Conservation (phyloP, 345 rosid genomes). For the Syzygium jambos region DNA sequence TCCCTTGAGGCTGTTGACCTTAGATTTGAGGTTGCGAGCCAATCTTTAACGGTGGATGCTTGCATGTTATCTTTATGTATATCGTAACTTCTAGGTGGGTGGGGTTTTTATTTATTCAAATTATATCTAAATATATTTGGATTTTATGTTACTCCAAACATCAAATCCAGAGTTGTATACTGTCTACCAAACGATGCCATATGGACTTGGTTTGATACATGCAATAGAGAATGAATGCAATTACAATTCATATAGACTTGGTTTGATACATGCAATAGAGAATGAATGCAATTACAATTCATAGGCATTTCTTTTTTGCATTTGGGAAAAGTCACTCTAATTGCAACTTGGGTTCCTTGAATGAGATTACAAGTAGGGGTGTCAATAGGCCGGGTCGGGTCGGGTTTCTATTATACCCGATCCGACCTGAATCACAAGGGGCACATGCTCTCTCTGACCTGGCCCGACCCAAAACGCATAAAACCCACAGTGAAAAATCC, state of each 20-base stretch:
- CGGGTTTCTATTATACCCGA: no score
- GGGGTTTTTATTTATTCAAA: neutral
- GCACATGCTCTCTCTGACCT: no score
- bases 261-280: neutral
- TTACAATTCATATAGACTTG: neutral
- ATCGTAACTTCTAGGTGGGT: neutral
- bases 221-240: neutral
- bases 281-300: neutral
- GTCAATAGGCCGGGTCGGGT: no score
- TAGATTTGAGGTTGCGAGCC: neutral
- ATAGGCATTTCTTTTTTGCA: neutral
- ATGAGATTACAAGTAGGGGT: neutral
- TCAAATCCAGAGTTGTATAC: neutral
- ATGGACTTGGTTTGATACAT: neutral
- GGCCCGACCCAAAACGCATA: no score
- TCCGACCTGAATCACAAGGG: no score
- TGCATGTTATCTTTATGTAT: no score
- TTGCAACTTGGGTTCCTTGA: neutral
- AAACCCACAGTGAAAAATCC: no score
- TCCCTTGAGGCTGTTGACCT: neutral
- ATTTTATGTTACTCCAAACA: neutral
- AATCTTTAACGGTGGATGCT: accelerated
- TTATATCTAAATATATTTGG: neutral
- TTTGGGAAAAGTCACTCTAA: no score
- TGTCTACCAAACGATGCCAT: no score